A percentile compares a stretch with the other conserved stretches of the same genome.
phyloP scores from a whole-genome alignment of 768 basidiomycete species.

The Mycena leptocephala region DNA sequence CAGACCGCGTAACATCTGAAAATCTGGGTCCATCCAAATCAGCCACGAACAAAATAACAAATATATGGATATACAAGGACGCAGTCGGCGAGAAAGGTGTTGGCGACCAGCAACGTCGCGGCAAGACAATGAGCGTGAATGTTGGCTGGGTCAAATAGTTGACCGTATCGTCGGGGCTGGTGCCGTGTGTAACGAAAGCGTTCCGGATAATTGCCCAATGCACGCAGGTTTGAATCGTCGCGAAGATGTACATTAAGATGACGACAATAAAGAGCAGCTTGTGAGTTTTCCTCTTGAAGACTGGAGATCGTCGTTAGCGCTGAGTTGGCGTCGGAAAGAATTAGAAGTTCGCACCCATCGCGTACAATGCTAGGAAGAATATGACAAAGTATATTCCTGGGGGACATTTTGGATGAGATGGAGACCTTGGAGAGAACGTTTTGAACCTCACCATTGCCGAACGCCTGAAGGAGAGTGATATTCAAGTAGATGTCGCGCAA shows the following conservation, averaged over 20 bases:
- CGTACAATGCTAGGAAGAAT: conserved; percentile 31
- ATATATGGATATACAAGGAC: conserved; percentile 5
- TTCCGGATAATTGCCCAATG: conserved; percentile 25
- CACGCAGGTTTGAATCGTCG: conserved; percentile 25
- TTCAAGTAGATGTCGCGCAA: conserved; percentile 31
- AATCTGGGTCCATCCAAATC: conserved; percentile 41
- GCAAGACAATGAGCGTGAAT: background rate
- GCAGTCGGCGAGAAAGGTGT: conserved; percentile 33
- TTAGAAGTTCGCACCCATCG: conserved; percentile 15
- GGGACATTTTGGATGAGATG: background rate
- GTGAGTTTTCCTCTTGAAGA: conserved; percentile 26
- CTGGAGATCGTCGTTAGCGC: background rate
- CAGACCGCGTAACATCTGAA: conserved; percentile 53
- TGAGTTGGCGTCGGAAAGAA: background rate
- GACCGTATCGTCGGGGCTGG: conserved; percentile 17
- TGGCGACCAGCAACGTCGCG: conserved; percentile 21
- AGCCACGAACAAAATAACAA: background rate
- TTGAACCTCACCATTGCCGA: conserved; percentile 19
- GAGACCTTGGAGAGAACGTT: background rate
- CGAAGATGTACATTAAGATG: conserved; percentile 23
- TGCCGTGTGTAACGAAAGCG: conserved; percentile 25
- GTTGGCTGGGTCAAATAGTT: background rate
- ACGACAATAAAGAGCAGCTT: conserved; percentile 10
- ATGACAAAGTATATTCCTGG: conserved; percentile 27
- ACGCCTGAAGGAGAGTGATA: conserved; percentile 21